A percentile compares a stretch with the other conserved stretches of the same genome.
Evolutionary conservation across 129 eudicot species (phyloP).

Genomic region (Flaveria ramosissima): DNA sequence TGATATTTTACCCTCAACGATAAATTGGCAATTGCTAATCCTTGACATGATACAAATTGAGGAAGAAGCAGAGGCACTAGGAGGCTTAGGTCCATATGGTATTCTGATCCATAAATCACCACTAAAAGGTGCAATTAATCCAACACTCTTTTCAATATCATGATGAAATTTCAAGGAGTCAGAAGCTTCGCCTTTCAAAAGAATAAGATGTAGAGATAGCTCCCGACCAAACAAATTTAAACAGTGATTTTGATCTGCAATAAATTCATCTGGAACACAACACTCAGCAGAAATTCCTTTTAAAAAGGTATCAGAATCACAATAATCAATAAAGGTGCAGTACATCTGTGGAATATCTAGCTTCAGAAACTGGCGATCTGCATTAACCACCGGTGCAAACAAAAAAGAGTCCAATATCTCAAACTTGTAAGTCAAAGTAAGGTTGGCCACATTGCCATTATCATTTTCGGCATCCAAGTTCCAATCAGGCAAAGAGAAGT

Average conservation of each 20-base stretch:
- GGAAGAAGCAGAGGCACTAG: slow-evolving; percentile 30
- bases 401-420: slow-evolving; percentile 78
- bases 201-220: slow-evolving; percentile 54
- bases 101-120: slow-evolving; percentile 84
- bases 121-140: slow-evolving; percentile 55
- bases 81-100: slow-evolving; percentile 41
- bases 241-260: slow-evolving; percentile 51
- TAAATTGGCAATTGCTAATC: slow-evolving; percentile 49
- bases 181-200: slow-evolving; percentile 41
- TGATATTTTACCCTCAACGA: slow-evolving; percentile 54
- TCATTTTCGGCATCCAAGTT: slow-evolving; percentile 31
- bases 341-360: slow-evolving; percentile 58
- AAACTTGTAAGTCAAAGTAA: slow-evolving; percentile 46
- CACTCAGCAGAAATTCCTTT: slow-evolving; percentile 62
- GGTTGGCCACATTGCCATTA: slow-evolving; percentile 16
- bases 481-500: slow-evolving; percentile 88
- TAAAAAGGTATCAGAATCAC: slow-evolving; percentile 33
- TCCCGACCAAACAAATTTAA: slow-evolving; percentile 69
- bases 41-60: slow-evolving; percentile 61
- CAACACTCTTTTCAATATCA: slow-evolving; percentile 22
- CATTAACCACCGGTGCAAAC: slow-evolving; percentile 50
- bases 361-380: slow-evolving; percentile 54
- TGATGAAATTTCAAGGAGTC: slow-evolving; percentile 38
- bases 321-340: slow-evolving; percentile 44
- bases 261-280: slow-evolving; percentile 46